Base-by-base conservation (phyloP, 345 rosid genomes). In the Linum usitatissimum region DNA sequence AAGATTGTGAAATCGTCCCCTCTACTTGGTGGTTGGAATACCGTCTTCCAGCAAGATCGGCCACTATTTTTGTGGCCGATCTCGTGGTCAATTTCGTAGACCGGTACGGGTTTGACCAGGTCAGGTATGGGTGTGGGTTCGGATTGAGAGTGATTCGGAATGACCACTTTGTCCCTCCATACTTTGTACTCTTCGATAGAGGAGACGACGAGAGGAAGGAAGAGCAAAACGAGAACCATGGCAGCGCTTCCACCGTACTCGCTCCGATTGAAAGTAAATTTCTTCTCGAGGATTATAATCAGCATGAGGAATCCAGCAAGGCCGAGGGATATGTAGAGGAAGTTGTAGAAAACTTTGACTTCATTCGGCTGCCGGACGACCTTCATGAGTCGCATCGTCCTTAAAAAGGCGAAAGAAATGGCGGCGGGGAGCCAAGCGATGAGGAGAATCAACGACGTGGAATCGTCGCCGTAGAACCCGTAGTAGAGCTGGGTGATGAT, bases 391-490 rank as follows among this genome's bases (percentile, higher is more conserved):
- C 62, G 39, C 19, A 59, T 59, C 9, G 62, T 59, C 1, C 42
- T 9, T 6, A 59, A 13, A 38, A 59, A 59, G 14, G 42, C 62
- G 42, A 59, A 30, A n/a, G 62, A 59, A 6, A 59, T 30, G 5
- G 62, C 62, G 40, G 62, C 62, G 2, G 62, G 62, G 34, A 59
- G 62, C 62, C 62, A 59, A 13, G 36, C 62, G 42, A 59, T 34
- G 42, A 59, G 62, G 36, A 59, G 34, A 18, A 59, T 59, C 18
- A 59, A 17, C 9, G 62, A 23, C 42, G 30, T 59, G 18, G 62
- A 30, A 2, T 59, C 18, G 34, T 59, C 42, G 15, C 62, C 62
- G 34, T 59, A 59, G 40, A 59, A 9, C 42, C 39, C 62, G 6
- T 30, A 19, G 34, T 30, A 59, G 15, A 59, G 20, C 62, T 59